Conservation (phyloP, 768 basidiomycete genomes). For the Boletus insuetus region DNA sequence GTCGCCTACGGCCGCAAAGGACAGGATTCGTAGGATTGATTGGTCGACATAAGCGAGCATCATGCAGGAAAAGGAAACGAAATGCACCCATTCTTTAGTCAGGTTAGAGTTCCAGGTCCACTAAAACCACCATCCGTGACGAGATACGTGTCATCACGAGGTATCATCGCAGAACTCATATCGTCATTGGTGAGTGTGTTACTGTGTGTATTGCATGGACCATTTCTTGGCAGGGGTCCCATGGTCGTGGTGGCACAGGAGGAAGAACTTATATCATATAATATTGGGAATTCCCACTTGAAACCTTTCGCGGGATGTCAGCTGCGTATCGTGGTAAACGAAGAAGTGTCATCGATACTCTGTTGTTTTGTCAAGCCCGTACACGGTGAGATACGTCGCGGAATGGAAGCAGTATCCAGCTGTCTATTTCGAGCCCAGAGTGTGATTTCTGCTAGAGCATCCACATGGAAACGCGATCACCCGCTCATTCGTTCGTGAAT, state of each 20-base stretch:
- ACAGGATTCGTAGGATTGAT: background rate
- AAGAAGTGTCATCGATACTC: background rate
- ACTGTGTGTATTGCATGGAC: background rate
- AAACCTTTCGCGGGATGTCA: constrained; percentile 10
- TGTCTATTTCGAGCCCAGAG: background rate
- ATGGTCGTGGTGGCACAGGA: background rate
- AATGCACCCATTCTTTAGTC: too few relatives aligned
- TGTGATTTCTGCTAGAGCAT: too few relatives aligned
- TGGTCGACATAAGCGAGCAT: background rate
- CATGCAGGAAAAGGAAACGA: background rate
- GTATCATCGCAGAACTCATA: too few relatives aligned
- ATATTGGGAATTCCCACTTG: background rate
- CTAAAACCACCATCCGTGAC: too few relatives aligned
- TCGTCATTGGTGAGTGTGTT: too few relatives aligned
- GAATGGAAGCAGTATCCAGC: background rate
- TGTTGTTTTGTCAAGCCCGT: background rate
- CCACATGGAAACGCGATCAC: too few relatives aligned
- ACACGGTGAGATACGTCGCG: background rate
- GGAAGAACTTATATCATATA: too few relatives aligned
- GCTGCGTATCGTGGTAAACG: background rate
- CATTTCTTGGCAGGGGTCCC: background rate
- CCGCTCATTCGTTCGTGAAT: too few relatives aligned
- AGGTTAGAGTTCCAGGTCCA: too few relatives aligned
- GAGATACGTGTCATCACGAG: too few relatives aligned
- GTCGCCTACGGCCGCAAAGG: background rate